Evolutionary conservation across 2,329 filamentous ascomycete species (phyloP), one percentile per base, ranked within the genome.

Genomic region (Aspergillus awamori): DNA sequence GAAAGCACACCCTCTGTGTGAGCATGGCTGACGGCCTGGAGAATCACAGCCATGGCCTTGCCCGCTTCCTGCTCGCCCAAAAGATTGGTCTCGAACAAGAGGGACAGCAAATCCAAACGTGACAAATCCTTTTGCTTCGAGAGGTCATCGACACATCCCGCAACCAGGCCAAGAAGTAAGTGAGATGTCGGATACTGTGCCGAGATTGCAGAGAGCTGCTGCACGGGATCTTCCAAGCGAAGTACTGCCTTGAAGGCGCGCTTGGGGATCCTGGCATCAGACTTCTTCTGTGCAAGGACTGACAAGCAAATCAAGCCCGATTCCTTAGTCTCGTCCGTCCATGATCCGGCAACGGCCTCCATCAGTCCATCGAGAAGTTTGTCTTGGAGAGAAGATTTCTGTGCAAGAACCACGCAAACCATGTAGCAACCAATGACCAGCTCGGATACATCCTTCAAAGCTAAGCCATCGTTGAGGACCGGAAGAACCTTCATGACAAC

Each of bases 341-440:
- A 96, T 8, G 90, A 91, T 28, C 84, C 80, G 8, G 90, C 89
- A 36, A 97, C 86, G 64, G 93, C 92, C 70, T 96, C 91, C 92
- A 98, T 96, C 70, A 99, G 84, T 1, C 89, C 88, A 57, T 91
- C 88, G n/a, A 98, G 82, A 2, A 93, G 86, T 59, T 86, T 85
- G 69, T 98, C 93, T 51, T 90, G 87, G 13, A 98, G 83, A 52
- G 86, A 84, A 0, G 90, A 88, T 76, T 97, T 97, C 53, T 91
- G 88, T 6, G 92, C 93, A 63, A 98, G 84, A 53, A 98, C 87
- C 6, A 92, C 87, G 59, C 93, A 85, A 20, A 97, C 87, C 90
- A 97, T 97, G 75, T 97, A 98, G 60, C 91, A 93, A 15, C 90
- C 93, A 62, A 96, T 85, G 66, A 93, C 90, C 45, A 97, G 81